These are phyloP conservation scores for Marchantia paleacea DNA, from an alignment of 225 moss, liverwort and hornwort species.

Conservation along the genomic window DNA sequence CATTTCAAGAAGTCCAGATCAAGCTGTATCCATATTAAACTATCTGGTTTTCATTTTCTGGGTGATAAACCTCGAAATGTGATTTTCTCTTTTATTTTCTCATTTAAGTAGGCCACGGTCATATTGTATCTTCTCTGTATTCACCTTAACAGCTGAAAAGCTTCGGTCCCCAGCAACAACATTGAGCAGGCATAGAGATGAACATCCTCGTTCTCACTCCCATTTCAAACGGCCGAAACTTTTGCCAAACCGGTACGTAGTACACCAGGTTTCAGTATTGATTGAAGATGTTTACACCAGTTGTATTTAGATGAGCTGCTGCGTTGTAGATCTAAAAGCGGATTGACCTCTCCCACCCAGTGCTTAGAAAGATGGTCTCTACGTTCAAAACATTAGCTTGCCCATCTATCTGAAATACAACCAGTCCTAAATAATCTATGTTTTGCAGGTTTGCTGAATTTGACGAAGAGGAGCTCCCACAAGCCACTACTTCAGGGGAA, in stretches of 20 bases:
- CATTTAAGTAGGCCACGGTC: neutral
- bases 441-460: constrained; percentile 27
- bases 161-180: constrained; percentile 55
- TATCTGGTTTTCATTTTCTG: neutral
- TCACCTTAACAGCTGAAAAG: constrained; percentile 31
- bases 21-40: constrained; percentile 28
- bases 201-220: constrained; percentile 49
- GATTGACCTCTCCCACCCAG: too few species aligned
- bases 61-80: neutral
- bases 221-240: constrained; percentile 84
- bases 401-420: too few species aligned
- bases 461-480: constrained; percentile 29
- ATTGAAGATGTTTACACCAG: neutral
- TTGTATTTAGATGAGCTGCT: neutral
- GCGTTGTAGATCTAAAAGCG: too few species aligned
- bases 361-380: too few species aligned
- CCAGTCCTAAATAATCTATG: neutral
- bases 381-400: too few species aligned
- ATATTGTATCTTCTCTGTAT: neutral
- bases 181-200: constrained; percentile 58
- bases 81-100: neutral
- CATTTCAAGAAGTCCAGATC: constrained; percentile 26
- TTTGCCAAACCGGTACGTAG: constrained; percentile 46
- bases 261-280: neutral
- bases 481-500: constrained; percentile 31